Evolutionary conservation across 768 basidiomycete genomes (phyloP), one percentile per base, ranked within the genome.

Genomic region (Gautieria morchelliformis): DNA sequence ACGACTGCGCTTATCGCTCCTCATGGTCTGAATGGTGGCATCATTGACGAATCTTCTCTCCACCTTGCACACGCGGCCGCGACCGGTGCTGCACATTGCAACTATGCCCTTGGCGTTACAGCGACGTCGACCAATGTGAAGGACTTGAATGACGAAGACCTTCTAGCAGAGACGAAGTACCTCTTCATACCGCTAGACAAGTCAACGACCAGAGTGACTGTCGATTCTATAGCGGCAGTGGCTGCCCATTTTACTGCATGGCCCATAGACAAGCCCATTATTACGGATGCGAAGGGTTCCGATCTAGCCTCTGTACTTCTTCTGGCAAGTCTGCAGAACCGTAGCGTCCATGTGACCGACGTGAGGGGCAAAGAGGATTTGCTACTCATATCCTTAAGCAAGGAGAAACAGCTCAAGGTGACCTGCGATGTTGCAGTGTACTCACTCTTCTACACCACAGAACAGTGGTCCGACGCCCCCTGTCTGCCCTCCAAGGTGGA

Each of bases 381-480:
- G 49, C 75, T 87, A 32, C 74, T 99, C 58, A 97, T 99, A 67
- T 85, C 88, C 2, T 77, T 99, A 40, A 93, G 92, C 79, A 99
- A 99, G 74, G 85, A 86, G 42, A 94, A 93, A 74, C 77, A 88
- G 12, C 80, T 98, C 64, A 88, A 90, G 65, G 95, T 97, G 51
- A 97, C 95, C 3, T 98, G 95, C 69, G 96, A 99, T 63, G 91
- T 96, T 33, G 85, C 93, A 14, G 79, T 97, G 51, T 97, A 88
- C 70, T 80, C 90, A 17, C 74, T 99, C 53, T 97, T 96, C 81
- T 94, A 91, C 74, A 81, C 80, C 2, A 76, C 73, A 46, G 87
- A 86, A 54, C 78, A 89, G 59, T 94, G 82, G 74, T 84, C 86
- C 1, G 73, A 71, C 1, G 76, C 83, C 19, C 72, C 74, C 2